Evolutionary conservation across 495 filamentous ascomycete genomes (phyloP), one percentile per base, ranked within the genome.

Genomic region (Amphirosellinia nigrospora): DNA sequence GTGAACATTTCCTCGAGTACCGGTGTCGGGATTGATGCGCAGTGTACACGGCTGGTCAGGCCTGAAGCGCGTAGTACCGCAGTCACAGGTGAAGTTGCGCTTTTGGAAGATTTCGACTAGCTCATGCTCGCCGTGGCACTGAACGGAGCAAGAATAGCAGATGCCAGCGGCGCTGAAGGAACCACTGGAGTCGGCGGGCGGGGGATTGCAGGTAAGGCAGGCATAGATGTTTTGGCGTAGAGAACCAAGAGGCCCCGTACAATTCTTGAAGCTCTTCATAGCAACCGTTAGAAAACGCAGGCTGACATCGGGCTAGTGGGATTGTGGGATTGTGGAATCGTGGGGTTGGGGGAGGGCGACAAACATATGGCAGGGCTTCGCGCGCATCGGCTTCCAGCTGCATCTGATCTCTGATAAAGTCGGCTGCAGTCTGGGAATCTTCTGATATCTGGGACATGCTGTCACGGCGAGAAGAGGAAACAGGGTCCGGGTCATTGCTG

Each of bases 31-130:
- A 67, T 96, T 91, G 72, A 91, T 85, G 62, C 94, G 90, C 43
- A 99, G 81, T 1, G 85, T 89, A 77, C 96, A 99, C 34, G 90
- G 90, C 70, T 83, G 87, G 0, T 88, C 85, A 0, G 86, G 75
- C 1, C 91, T 89, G 39, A 97, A 79, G 38, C 94, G 89, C 38
- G 91, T 92, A 0, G 94, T 98, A 15, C 96, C 96, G 76, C 96
- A 99, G 78, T 99, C 96, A 81, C 96, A 99, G 34, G 93, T 93
- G 76, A 98, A 97, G 78, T 97, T 90, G 70, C 96, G 89, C 82
- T 97, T 97, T 78, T 87, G 89, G 85, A 99, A 99, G 21, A 99
- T 92, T 81, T 99, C 96, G 34, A 98, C 96, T 28, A 99, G 86
- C 4, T 88, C 91, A 75, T 98, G 96, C 76, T 98, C 94, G 64